phyloP scores from a whole-genome alignment of 371 early-diverging fungal genomes.

The Circinella minor region DNA sequence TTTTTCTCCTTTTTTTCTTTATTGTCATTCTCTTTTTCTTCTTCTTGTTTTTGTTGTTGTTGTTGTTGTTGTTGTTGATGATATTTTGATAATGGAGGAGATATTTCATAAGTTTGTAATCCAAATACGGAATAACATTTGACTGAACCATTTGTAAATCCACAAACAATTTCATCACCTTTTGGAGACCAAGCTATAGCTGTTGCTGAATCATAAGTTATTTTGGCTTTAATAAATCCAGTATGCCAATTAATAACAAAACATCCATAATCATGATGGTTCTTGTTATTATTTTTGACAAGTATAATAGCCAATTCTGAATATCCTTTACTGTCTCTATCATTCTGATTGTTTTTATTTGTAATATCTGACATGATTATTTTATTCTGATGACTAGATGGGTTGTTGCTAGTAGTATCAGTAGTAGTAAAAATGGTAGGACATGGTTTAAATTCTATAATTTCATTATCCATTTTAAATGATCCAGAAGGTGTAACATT shows the following conservation, averaged over 20 bases:
- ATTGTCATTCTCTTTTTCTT: no score
- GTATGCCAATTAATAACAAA: background rate
- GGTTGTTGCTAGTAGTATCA: no score
- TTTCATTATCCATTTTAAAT: background rate
- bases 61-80: no score
- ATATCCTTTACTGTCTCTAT: background rate
- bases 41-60: no score
- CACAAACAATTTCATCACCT: background rate
- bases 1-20: no score
- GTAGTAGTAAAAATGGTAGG: background rate
- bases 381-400: no score
- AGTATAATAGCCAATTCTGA: background rate
- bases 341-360: no score
- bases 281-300: background rate
- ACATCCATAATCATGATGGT: background rate
- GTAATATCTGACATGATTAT: no score
- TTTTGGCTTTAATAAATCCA: background rate
- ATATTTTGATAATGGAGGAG: background rate
- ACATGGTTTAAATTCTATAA: background rate
- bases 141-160: background rate
- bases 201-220: background rate
- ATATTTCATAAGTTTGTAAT: background rate
- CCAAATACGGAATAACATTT: background rate
- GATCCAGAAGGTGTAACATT: background rate
- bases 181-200: background rate